These are phyloP conservation scores for Vitis hybrid DNA, from an alignment of 177 flowering plant genomes.

Conservation along the genomic window DNA sequence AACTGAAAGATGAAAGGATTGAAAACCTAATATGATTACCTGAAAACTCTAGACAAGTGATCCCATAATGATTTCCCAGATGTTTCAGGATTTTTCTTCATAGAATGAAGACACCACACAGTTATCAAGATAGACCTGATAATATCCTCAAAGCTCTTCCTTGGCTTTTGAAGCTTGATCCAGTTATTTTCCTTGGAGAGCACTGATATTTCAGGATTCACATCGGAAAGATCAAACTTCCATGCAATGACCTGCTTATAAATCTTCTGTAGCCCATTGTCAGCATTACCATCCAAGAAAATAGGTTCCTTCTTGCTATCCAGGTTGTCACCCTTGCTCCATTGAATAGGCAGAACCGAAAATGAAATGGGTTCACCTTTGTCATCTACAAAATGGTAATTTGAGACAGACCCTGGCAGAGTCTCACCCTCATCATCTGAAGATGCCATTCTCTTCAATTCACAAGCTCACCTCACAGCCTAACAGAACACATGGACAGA, in stretches of 20 bases:
- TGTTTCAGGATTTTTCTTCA: slow-evolving; percentile 45
- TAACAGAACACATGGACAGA: too few relatives aligned
- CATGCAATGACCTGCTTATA: slow-evolving; percentile 44
- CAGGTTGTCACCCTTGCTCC: slow-evolving; percentile 18
- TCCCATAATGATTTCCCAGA: slow-evolving; percentile 60
- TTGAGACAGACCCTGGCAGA: slow-evolving; percentile 20
- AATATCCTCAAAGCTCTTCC: slow-evolving; percentile 53
- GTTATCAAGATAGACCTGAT: slow-evolving; percentile 64
- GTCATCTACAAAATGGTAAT: slow-evolving; percentile 33
- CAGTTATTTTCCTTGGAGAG: slow-evolving; percentile 55
- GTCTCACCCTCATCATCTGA: slow-evolving; percentile 37
- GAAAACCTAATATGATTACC: slow-evolving; percentile 31
- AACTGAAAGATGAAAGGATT: background rate
- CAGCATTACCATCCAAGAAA: slow-evolving; percentile 27
- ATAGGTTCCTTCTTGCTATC: slow-evolving; percentile 4
- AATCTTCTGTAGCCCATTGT: slow-evolving; percentile 31
- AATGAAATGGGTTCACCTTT: slow-evolving; percentile 27
- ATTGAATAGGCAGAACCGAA: slow-evolving; percentile 29
- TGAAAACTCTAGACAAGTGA: slow-evolving; percentile 45
- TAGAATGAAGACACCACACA: slow-evolving; percentile 50
- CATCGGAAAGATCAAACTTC: slow-evolving; percentile 58
- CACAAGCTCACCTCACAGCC: too few relatives aligned
- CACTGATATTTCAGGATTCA: slow-evolving; percentile 56
- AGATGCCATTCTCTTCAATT: slow-evolving; percentile 19
- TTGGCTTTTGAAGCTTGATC: slow-evolving; percentile 72